These are phyloP conservation scores for Xerocomus potaroensis DNA, from an alignment of 768 basidiomycete species.

Conservation along the genomic window DNA sequence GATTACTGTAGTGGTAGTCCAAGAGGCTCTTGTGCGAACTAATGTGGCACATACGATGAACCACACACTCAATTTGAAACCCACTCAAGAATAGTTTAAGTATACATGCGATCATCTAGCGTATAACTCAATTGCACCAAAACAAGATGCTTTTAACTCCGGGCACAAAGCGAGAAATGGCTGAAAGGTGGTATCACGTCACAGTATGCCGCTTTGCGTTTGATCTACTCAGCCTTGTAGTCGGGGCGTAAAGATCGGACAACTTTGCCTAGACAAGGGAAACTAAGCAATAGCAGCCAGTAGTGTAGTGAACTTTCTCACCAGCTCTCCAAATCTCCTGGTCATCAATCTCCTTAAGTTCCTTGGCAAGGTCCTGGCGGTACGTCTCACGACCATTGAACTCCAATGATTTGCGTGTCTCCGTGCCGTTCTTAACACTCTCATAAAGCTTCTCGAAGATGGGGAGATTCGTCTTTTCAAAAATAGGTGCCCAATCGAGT, in stretches of 20 bases:
- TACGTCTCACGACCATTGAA: constrained; percentile 93
- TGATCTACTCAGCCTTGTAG: constrained; percentile 60
- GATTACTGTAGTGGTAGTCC: neutral
- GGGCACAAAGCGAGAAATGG: constrained; percentile 11
- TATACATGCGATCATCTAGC: constrained; percentile 17
- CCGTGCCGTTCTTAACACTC: constrained; percentile 91
- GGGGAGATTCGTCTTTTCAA: constrained; percentile 91
- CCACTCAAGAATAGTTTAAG: too few species aligned
- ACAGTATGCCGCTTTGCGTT: neutral
- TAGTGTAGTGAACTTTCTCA: constrained; percentile 28
- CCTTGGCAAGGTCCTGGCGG: constrained; percentile 87
- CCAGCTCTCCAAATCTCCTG: constrained; percentile 99
- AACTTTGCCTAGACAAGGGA: constrained; percentile 57
- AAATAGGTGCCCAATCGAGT: constrained; percentile 97
- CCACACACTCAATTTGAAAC: too few species aligned
- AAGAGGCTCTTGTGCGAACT: neutral
- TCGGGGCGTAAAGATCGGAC: constrained; percentile 88
- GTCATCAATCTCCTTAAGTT: constrained; percentile 91
- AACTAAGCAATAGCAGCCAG: constrained; percentile 6
- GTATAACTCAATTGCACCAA: constrained; percentile 18
- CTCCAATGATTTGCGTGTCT: constrained; percentile 95
- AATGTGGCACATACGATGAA: too few species aligned
- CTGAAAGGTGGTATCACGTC: constrained; percentile 7
- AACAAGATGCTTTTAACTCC: constrained; percentile 21
- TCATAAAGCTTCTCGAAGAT: constrained; percentile 94